These are phyloP conservation scores for Fusarium sp. DNA, from an alignment of 2,329 filamentous ascomycete species.

Conservation along the genomic window DNA sequence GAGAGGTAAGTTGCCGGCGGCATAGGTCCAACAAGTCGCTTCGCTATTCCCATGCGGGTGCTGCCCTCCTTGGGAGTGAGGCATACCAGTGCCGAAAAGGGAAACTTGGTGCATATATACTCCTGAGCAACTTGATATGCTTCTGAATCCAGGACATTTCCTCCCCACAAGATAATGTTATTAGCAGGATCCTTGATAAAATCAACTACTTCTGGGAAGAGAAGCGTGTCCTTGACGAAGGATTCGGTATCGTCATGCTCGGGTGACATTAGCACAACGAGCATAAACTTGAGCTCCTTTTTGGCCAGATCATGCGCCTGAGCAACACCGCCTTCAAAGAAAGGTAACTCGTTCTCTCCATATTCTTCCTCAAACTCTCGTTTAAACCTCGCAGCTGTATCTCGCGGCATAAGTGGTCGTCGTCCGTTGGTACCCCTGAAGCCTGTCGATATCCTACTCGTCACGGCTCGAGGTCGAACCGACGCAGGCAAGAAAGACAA, in stretches of 20 bases:
- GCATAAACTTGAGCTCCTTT: conserved; percentile 87
- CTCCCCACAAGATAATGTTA: conserved; percentile 90
- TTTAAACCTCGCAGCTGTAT: conserved; percentile 88
- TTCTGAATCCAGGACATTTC: conserved; percentile 92
- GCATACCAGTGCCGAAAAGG: conserved; percentile 86
- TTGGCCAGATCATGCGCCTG: conserved; percentile 92
- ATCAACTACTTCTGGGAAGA: conserved; percentile 76
- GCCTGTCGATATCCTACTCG: conserved; percentile 62
- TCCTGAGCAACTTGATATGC: conserved; percentile 92
- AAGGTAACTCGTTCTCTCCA: conserved; percentile 76
- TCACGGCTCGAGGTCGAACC: conserved; percentile 65
- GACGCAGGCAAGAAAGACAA: conserved; percentile 82
- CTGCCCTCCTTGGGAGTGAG: conserved; percentile 86
- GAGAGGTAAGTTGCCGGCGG: conserved; percentile 77
- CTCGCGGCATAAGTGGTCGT: conserved; percentile 81
- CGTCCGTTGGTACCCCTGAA: conserved; percentile 74
- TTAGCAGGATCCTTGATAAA: conserved; percentile 81
- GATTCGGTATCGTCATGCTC: conserved; percentile 92
- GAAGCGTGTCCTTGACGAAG: conserved; percentile 85
- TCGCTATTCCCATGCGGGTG: conserved; percentile 90
- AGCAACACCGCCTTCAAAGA: conserved; percentile 90
- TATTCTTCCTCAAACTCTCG: conserved; percentile 97
- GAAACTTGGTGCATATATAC: conserved; percentile 90
- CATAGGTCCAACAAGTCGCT: conserved; percentile 79
- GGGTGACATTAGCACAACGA: conserved; percentile 89